phyloP scores from a whole-genome alignment of 2,329 filamentous ascomycete genomes.

The Atkinsonella hypoxylon region DNA sequence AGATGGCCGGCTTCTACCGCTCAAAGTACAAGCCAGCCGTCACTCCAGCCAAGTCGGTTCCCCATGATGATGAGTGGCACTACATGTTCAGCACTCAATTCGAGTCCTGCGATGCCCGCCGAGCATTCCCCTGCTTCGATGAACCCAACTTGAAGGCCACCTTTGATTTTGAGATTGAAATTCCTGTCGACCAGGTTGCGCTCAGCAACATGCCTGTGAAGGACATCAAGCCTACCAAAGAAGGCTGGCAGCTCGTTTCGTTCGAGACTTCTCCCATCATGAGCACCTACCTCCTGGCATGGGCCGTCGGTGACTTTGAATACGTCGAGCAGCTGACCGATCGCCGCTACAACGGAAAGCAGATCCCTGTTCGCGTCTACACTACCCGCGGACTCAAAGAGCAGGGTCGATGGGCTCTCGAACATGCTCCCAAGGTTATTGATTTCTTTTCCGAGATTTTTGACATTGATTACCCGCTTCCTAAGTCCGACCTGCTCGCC shows the following conservation, averaged over 20 bases:
- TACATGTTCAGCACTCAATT: slow-evolving; percentile 94
- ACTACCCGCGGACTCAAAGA: slow-evolving; percentile 90
- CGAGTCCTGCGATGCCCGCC: slow-evolving; percentile 86
- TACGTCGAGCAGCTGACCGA: slow-evolving; percentile 87
- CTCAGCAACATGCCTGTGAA: slow-evolving; percentile 95
- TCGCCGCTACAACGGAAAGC: slow-evolving; percentile 82
- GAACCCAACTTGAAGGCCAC: slow-evolving; percentile 95
- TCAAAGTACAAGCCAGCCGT: slow-evolving; percentile 81
- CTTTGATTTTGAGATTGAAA: slow-evolving; percentile 86
- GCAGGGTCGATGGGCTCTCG: slow-evolving; percentile 77
- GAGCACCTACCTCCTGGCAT: slow-evolving; percentile 84
- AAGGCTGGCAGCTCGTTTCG: slow-evolving; percentile 60
- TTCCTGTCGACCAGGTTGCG: slow-evolving; percentile 77
- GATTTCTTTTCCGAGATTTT: slow-evolving; percentile 97
- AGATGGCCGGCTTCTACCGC: slow-evolving; percentile 88
- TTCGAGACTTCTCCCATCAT: slow-evolving; percentile 82
- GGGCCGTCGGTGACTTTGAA: slow-evolving; percentile 95
- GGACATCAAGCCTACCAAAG: slow-evolving; percentile 42
- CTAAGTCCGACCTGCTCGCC: slow-evolving; percentile 81
- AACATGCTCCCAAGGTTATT: slow-evolving; percentile 85
- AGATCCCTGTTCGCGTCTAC: slow-evolving; percentile 87
- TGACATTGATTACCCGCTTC: slow-evolving; percentile 81
- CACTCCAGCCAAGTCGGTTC: slow-evolving; percentile 62
- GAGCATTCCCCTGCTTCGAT: slow-evolving; percentile 96
- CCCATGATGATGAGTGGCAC: slow-evolving; percentile 55